Evolutionary conservation across 2,329 filamentous ascomycete genomes (phyloP).

Genomic region (Pezicula radicicola): DNA sequence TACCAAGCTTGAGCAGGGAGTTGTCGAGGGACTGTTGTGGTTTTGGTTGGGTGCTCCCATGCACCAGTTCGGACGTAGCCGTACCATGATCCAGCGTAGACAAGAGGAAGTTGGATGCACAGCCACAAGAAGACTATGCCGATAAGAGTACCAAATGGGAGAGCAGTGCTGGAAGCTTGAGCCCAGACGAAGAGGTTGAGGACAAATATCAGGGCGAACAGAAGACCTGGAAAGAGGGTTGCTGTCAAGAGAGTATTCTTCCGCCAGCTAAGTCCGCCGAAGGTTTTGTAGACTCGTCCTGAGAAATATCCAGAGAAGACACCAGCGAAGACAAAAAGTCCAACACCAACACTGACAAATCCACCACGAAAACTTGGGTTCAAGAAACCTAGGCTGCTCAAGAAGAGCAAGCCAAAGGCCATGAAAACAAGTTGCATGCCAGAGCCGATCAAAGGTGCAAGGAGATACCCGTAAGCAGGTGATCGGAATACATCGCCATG

Average conservation of each 20-base stretch:
- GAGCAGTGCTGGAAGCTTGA: constrained; percentile 81
- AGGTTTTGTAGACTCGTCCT: constrained; percentile 77
- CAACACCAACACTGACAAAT: constrained; percentile 80
- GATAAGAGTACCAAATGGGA: constrained; percentile 77
- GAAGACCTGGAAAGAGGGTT: constrained; percentile 72
- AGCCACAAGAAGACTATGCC: constrained; percentile 76
- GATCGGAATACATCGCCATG: constrained; percentile 85
- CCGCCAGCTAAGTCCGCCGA: constrained; percentile 71
- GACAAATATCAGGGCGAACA: constrained; percentile 73
- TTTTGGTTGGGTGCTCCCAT: constrained; percentile 83
- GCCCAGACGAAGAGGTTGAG: constrained; percentile 90
- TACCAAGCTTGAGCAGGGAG: constrained; percentile 78
- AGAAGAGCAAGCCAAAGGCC: constrained; percentile 65
- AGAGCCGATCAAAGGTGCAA: constrained; percentile 80
- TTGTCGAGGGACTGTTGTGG: constrained; percentile 67
- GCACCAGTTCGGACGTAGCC: constrained; percentile 64
- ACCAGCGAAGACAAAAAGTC: constrained; percentile 80
- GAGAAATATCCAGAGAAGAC: constrained; percentile 87
- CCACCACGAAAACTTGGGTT: constrained; percentile 90
- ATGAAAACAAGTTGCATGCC: constrained; percentile 86
- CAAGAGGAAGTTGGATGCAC: constrained; percentile 79
- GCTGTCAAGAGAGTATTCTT: constrained; percentile 78
- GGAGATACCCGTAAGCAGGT: constrained; percentile 65
- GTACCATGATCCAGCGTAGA: constrained; percentile 76
- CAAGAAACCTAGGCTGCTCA: constrained; percentile 73